Conservation (phyloP, 371 early-diverging fungal species). For the Mortierella sp. region DNA sequence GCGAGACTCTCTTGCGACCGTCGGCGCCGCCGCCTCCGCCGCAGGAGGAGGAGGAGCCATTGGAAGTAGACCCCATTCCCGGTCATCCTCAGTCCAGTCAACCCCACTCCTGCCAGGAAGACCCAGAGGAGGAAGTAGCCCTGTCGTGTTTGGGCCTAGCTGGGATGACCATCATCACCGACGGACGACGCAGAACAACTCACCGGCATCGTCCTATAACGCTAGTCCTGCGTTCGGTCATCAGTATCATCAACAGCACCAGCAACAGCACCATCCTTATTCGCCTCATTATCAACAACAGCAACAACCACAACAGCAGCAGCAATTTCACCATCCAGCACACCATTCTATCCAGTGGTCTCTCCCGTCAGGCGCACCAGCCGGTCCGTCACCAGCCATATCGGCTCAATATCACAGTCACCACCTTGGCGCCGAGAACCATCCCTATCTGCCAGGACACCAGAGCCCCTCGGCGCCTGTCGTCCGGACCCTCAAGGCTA, state of each 20-base stretch:
- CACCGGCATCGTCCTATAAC: slow-evolving; percentile 21
- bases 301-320: slow-evolving; percentile 18
- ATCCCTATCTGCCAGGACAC: slow-evolving; percentile 18
- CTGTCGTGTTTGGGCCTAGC: slow-evolving; percentile 35
- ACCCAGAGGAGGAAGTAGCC: slow-evolving; percentile 48
- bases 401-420: slow-evolving; percentile 4
- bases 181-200: slow-evolving; percentile 25
- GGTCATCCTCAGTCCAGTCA: slow-evolving; percentile 48
- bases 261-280: slow-evolving; percentile 24
- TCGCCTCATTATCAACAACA: slow-evolving; percentile 19
- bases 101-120: slow-evolving; percentile 33
- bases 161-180: slow-evolving; percentile 22
- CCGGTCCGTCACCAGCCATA: slow-evolving; percentile 8
- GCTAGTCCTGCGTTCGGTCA: slow-evolving; percentile 17
- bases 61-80: slow-evolving; percentile 17
- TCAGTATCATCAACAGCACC: slow-evolving; percentile 25
- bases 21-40: slow-evolving; percentile 1
- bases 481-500: slow-evolving; percentile 42
- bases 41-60: not conserved
- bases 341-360: slow-evolving; percentile 25
- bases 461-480: slow-evolving; percentile 15
- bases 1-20: slow-evolving; percentile 35
- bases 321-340: slow-evolving; percentile 1
- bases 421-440: slow-evolving; percentile 15
- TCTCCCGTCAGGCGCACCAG: slow-evolving; percentile 24